Conservation (phyloP, 1,139 yeast species). For the Zygotorulaspora mrakii region DNA sequence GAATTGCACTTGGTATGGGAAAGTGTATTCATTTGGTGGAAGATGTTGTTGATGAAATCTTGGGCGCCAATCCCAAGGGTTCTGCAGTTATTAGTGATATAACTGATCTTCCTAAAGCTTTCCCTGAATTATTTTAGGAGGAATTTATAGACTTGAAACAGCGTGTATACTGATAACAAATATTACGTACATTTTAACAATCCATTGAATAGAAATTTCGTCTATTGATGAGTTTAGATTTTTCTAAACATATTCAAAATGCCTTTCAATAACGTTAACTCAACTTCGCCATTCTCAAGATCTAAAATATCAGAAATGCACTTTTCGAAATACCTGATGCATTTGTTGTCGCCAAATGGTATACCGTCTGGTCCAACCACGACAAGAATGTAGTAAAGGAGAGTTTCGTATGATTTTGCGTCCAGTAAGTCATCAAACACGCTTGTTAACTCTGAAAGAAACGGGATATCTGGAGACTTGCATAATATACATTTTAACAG, state of each 20-base stretch:
- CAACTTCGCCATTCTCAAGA: conserved; percentile 27
- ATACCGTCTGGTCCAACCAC: conserved; percentile 24
- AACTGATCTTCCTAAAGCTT: conserved; percentile 44
- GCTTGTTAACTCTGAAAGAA: conserved; percentile 10
- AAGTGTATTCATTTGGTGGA: conserved; percentile 43
- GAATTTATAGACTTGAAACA: conserved; percentile 37
- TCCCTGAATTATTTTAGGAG: conserved; percentile 47
- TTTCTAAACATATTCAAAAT: conserved; percentile 24
- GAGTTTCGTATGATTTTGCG: conserved; percentile 17
- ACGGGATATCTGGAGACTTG: conserved; percentile 5
- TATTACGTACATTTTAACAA: too few relatives aligned
- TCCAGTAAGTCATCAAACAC: conserved; percentile 26
- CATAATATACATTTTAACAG: conserved; percentile 18
- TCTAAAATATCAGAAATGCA: conserved; percentile 24
- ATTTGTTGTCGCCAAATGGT: conserved; percentile 19
- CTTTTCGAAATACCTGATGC: conserved; percentile 21
- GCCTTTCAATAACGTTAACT: conserved; percentile 26
- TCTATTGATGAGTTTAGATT: too few relatives aligned
- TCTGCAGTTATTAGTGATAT: conserved; percentile 45
- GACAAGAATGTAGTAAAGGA: conserved; percentile 28
- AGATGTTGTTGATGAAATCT: conserved; percentile 40
- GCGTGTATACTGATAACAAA: too few relatives aligned
- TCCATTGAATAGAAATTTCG: too few relatives aligned
- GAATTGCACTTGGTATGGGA: conserved; percentile 43
- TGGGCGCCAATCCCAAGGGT: conserved; percentile 41